Base-by-base conservation (phyloP, 2,329 filamentous ascomycete genomes). In the Aphanocladium album region DNA sequence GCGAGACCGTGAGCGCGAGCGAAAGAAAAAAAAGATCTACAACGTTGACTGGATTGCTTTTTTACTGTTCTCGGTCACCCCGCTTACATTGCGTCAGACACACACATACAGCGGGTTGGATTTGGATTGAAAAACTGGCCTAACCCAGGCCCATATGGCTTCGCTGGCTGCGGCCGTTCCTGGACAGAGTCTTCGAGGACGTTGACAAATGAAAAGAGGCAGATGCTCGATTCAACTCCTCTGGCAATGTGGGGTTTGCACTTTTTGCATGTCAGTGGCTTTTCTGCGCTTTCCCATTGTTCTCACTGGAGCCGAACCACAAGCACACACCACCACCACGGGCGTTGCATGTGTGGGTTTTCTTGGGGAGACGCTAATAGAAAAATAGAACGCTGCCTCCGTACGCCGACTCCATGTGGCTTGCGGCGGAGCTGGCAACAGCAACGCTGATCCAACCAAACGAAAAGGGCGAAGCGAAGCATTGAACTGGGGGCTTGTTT, bases 281-380 rank as follows among this genome's bases (percentile, higher is more conserved):
- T 30, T 21, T 39, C 30, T 21, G 5, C 21, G 7, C 33, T 39
- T 30, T 14, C 21, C 19, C 14, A 23, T 57, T 30, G 33, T 52
- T 30, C 9, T 30, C 9, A 9, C 9, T 30, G 30, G 30, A 57
- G 43, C 43, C 19, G 50, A 27, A 25, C 27, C 45, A 49, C 33
- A 35, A 50, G 19, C 45, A 35, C 54, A 57, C 43, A 47, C 41
- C 55, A 41, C 45, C 46, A 41, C 41, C 7, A 19, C 3, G n/a
- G 46, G 46, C 35, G 55, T 58, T 25, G n/a, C 12, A 25, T 25
- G 17, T 49, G 56, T 58, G 56, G 56, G 39, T 41, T 19, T 51
- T 17, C 2, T 6, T 21, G 23, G 25, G n/a, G 30, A 6, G 47
- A 27, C 54, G 54, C 54, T 57, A 57, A 57, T 3, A 12, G 11